Evolutionary conservation across 176 grass and related monocot genomes (phyloP).

Genomic region (Juncus effusus): DNA sequence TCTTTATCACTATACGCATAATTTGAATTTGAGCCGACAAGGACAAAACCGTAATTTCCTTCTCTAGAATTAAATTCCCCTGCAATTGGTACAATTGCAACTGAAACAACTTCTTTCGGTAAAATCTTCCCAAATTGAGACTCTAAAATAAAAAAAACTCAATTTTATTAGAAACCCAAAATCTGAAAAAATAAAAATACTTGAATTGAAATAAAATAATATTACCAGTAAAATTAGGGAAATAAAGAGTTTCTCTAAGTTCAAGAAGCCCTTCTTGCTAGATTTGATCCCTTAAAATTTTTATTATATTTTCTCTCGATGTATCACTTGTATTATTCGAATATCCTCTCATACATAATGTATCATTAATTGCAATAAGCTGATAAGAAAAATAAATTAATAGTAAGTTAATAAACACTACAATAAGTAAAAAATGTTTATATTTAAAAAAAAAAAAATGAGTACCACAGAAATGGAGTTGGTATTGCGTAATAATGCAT

Average conservation of each 20-base stretch:
- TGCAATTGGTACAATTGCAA: conserved; percentile 50
- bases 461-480: conserved; percentile 86
- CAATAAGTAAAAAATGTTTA: neutral
- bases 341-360: conserved; percentile 73
- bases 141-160: conserved; percentile 30
- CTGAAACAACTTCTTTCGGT: conserved; percentile 59
- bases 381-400: conserved; percentile 24
- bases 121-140: conserved; percentile 52
- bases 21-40: conserved; percentile 74
- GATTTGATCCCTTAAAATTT: conserved; percentile 69
- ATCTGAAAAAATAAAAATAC: conserved; percentile 19
- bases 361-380: conserved; percentile 59
- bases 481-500: conserved; percentile 69
- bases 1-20: conserved; percentile 91
- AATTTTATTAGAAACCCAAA: neutral
- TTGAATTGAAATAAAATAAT: conserved; percentile 1
- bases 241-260: conserved; percentile 54
- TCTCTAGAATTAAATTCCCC: conserved; percentile 28
- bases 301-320: conserved; percentile 46
- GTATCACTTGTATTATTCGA: conserved; percentile 45
- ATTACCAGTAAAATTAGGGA: conserved; percentile 55
- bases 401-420: conserved; percentile 8
- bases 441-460: conserved; percentile 1
- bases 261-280: conserved; percentile 47
- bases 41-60: conserved; percentile 56